phyloP scores from a whole-genome alignment of 2,329 filamentous ascomycete species.

The Pestalotiopsis sp. region DNA sequence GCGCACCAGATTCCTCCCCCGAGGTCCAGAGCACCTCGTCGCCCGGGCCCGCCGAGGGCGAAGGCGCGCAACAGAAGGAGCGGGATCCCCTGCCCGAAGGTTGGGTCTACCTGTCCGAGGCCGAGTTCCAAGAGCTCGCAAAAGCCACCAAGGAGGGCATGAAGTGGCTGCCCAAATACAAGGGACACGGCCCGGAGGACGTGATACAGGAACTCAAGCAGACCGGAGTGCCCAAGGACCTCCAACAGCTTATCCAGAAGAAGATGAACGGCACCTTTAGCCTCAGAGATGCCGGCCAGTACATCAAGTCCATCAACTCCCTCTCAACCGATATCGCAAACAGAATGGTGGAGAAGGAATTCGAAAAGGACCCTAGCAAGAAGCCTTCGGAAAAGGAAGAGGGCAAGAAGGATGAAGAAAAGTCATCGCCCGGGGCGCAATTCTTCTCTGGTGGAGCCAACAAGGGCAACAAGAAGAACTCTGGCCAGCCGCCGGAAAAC shows the following conservation, averaged over 20 bases:
- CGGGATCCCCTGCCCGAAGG: constrained; percentile 28
- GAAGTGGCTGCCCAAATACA: constrained; percentile 10
- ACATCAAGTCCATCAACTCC: constrained; percentile 21
- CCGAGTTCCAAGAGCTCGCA: constrained; percentile 19
- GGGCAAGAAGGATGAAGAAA: background rate
- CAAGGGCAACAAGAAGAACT: constrained; percentile 3
- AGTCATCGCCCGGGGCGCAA: background rate
- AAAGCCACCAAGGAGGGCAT: background rate
- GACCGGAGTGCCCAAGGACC: constrained; percentile 22
- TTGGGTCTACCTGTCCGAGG: constrained; percentile 30
- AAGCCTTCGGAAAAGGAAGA: background rate
- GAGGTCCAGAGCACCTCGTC: constrained; percentile 30
- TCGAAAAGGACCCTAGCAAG: background rate
- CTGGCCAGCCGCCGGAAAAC: constrained; percentile 8
- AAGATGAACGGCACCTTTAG: constrained; percentile 7
- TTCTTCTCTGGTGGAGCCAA: constrained; percentile 9
- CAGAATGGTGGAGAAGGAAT: constrained; percentile 8
- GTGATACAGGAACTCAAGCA: constrained; percentile 18
- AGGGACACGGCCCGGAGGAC: constrained; percentile 6
- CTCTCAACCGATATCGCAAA: constrained; percentile 20
- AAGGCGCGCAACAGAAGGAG: constrained; percentile 19
- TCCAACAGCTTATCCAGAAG: constrained; percentile 22
- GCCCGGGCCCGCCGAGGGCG: constrained; percentile 29
- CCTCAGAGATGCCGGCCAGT: constrained; percentile 19
- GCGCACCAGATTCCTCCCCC: constrained; percentile 15